phyloP scores from a whole-genome alignment of 2,329 filamentous ascomycete genomes.

The Cladosporium halotolerans region DNA sequence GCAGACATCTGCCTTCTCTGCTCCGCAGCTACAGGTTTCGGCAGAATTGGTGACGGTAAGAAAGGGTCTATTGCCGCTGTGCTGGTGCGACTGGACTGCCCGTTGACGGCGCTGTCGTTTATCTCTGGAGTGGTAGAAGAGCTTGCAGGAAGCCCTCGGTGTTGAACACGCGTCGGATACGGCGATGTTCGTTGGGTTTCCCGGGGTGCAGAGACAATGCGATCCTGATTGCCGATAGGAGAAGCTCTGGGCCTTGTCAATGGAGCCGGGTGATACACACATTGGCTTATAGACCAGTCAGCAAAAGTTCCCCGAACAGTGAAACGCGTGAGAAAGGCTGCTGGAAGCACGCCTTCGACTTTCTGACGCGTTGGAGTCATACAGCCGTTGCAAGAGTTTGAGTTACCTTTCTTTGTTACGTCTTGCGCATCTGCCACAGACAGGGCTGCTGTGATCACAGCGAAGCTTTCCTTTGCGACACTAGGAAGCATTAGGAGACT shows the following conservation, averaged over 20 bases:
- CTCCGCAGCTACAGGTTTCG: constrained; percentile 13
- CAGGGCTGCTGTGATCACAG: constrained; percentile 29
- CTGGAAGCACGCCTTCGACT: neutral
- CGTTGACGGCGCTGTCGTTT: neutral
- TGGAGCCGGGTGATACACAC: constrained; percentile 32
- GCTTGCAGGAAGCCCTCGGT: neutral
- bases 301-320: neutral
- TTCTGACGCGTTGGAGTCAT: too few relatives aligned
- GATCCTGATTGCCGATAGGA: neutral
- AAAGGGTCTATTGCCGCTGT: neutral
- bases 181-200: neutral
- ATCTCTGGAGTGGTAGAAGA: neutral
- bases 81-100: neutral
- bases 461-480: constrained; percentile 30
- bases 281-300: constrained; percentile 18
- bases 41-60: neutral
- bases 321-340: neutral
- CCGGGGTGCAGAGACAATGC: neutral
- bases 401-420: constrained; percentile 20
- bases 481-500: constrained; percentile 12
- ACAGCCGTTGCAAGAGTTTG: too few relatives aligned
- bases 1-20: constrained; percentile 17
- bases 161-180: neutral
- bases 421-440: constrained; percentile 28
- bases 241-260: constrained; percentile 19